Evolutionary conservation across 1,139 yeast species (phyloP), one percentile per base, ranked within the genome.

Genomic region (Hyphopichia wangnamkhiaoensis): DNA sequence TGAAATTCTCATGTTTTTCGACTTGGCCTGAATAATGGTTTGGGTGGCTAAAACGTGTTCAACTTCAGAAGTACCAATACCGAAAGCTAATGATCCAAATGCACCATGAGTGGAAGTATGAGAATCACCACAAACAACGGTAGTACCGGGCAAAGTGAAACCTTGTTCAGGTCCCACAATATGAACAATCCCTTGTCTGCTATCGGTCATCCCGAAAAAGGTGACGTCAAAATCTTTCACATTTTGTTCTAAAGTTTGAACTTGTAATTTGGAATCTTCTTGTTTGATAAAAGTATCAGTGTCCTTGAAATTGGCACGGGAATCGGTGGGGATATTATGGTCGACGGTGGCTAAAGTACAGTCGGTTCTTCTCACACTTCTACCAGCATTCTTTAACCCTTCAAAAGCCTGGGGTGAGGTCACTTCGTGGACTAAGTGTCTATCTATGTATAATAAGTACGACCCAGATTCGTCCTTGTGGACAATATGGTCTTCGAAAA

Each of bases 71-170:
- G 98, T 93, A 64, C 98, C 98, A 55, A 93, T 93, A 68, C 98
- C 98, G 57, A 93, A 93, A 12, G 98, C 98, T 46, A 93, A 77
- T n/a, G 98, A 74, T 46, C 98, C 98, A 59, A 93, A 93, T 31
- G 98, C 98, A 55, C 98, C 98, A 59, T 93, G 98, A 2, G 98
- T 93, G 3, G 97, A 89, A 26, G 98, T 93, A 63, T 93, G 98
- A 3, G 97, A 89, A 63, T 93, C 98, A 61, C 98, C 98, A 70
- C 98, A 93, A 37, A 93, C 98, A 31, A 93, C 96, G 3, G 98
- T 93, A 41, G 98, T 89, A 55, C 98, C 98, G 20, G 98, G 98
- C 41, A 93, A 75, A 24, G 98, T 93, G 69, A 93, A 93, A 34
- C 98, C 98, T 68, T 93, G 98, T 66, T 93, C 98, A 27, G 98